These are phyloP conservation scores for Coccinonectria pachysandricola DNA, from an alignment of 2,329 filamentous ascomycete genomes.

Conservation along the genomic window DNA sequence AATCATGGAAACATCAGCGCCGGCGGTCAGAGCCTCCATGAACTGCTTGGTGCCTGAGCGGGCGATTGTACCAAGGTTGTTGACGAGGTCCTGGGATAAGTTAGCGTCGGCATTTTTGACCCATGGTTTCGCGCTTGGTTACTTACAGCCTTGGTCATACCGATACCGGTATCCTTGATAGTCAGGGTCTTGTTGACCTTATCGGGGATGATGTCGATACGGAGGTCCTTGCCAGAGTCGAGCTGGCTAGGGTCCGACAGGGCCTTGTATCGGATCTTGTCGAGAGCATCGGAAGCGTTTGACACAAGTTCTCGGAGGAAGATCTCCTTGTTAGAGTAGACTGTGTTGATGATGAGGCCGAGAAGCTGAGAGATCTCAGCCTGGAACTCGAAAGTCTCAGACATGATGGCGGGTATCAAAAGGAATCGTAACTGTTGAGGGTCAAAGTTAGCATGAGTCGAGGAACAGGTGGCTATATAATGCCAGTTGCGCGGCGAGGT, in stretches of 20 bases:
- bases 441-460: constrained; percentile 10
- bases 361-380: constrained; percentile 99
- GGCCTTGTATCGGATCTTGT: constrained; percentile 99
- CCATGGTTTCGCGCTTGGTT: background rate
- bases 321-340: constrained; percentile 99
- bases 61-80: constrained; percentile 99
- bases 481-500: constrained; percentile 4
- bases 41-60: constrained; percentile 99
- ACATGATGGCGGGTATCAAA: constrained; percentile 55
- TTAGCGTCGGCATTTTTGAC: constrained; percentile 6
- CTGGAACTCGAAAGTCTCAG: constrained; percentile 99
- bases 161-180: constrained; percentile 96
- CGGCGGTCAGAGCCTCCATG: constrained; percentile 97
- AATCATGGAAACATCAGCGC: constrained; percentile 99
- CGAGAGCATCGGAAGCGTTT: constrained; percentile 96
- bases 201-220: constrained; percentile 97
- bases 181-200: constrained; percentile 96
- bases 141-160: constrained; percentile 99
- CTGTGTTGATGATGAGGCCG: constrained; percentile 99
- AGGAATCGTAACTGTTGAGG: constrained; percentile 18
- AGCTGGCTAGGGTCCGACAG: constrained; percentile 96
- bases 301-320: constrained; percentile 98
- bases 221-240: constrained; percentile 93
- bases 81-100: constrained; percentile 71
- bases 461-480: no score